Evolutionary conservation across 2,329 filamentous ascomycete genomes (phyloP).

Genomic region (Hypoxylon sp.): DNA sequence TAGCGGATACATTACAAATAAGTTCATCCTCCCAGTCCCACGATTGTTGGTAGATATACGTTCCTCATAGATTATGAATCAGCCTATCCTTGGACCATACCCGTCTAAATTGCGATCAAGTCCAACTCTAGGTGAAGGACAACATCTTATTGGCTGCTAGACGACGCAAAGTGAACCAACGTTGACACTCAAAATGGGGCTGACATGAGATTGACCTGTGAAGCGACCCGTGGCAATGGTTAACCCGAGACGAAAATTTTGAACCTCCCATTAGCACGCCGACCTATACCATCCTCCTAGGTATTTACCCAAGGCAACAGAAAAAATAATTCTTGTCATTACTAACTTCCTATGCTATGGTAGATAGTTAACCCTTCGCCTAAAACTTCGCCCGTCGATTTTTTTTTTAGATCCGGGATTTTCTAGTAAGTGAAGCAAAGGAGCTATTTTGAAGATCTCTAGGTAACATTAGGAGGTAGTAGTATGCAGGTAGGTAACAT

Average conservation of each 20-base stretch:
- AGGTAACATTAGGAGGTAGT: too few relatives aligned
- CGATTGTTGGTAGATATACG: constrained; percentile 19
- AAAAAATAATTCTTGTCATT: too few relatives aligned
- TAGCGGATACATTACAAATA: too few relatives aligned
- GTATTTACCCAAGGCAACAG: background rate
- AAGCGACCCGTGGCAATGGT: constrained; percentile 23
- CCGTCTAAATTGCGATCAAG: constrained; percentile 20
- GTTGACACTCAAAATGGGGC: constrained; percentile 26
- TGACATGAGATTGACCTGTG: constrained; percentile 12
- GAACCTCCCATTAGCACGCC: constrained; percentile 7
- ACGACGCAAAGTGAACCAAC: constrained; percentile 28
- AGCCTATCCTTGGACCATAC: constrained; percentile 9
- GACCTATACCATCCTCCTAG: constrained; percentile 6
- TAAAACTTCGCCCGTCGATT: too few relatives aligned
- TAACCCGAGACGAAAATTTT: constrained; percentile 12
- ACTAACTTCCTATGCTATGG: too few relatives aligned
- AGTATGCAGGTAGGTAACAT: constrained; percentile 2
- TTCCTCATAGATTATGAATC: constrained; percentile 16
- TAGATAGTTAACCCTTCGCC: too few relatives aligned
- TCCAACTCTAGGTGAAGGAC: constrained; percentile 6
- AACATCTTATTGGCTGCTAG: constrained; percentile 22
- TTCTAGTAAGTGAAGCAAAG: too few relatives aligned
- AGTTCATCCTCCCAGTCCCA: background rate
- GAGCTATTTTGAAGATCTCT: too few relatives aligned
- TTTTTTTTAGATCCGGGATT: too few relatives aligned